These are phyloP conservation scores for Ganoderma resinaceum DNA, from an alignment of 1,284 basidiomycete genomes.

Conservation along the genomic window DNA sequence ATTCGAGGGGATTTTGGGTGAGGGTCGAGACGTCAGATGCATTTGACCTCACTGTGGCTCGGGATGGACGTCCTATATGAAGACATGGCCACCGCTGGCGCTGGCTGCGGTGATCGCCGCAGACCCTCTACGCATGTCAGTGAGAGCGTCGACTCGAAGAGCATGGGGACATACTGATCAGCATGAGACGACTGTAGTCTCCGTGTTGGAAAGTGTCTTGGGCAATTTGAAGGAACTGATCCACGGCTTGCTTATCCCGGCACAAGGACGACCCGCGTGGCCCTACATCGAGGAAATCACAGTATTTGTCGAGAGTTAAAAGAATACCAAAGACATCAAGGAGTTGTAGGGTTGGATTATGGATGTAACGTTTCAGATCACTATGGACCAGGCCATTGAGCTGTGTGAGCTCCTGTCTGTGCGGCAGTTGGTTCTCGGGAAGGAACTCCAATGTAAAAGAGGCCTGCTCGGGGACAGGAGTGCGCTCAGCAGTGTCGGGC, in stretches of 20 bases:
- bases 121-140: not conserved
- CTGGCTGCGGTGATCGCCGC: not conserved
- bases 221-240: not conserved
- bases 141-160: not conserved
- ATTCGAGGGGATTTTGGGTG: not conserved
- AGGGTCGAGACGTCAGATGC: not conserved
- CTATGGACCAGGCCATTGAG: not conserved
- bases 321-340: not conserved
- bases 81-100: not conserved
- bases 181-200: conserved; percentile 1
- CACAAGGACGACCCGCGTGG: not conserved
- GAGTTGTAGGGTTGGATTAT: not conserved
- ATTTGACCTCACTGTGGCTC: not conserved
- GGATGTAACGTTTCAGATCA: not conserved
- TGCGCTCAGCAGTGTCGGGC: not conserved
- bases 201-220: not conserved
- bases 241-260: not conserved
- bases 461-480: not conserved
- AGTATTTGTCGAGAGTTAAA: not conserved
- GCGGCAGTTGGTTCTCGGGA: not conserved
- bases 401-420: not conserved
- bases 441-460: not conserved
- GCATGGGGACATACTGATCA: not conserved
- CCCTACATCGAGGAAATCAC: not conserved
- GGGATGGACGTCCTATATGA: not conserved